Evolutionary conservation across 192 early-diverging fungal species (phyloP), one percentile per base, ranked within the genome.

Genomic region (Umbelopsis sp.): DNA sequence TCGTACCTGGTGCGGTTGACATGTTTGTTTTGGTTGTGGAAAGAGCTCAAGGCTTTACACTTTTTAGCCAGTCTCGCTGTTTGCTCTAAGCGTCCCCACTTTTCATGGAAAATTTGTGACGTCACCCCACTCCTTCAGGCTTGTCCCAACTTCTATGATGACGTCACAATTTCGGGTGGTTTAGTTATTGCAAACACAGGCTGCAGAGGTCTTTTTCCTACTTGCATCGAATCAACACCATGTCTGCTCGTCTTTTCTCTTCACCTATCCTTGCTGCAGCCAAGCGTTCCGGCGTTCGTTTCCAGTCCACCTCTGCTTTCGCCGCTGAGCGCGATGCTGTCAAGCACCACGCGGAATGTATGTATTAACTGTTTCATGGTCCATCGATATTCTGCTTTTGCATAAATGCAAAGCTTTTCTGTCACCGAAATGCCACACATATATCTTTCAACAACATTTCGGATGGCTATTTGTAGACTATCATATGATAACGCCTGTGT

Each of bases 311-410:
- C 34, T 29, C 44, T 29, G 44, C 25, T n/a, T 75, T 72, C 34
- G 10, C 25, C 44, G 73, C 73, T 45, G 73, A 79, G 44, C 73
- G 71, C 36, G 77, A 79, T 38, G 77, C 77, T 52, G 65, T 79
- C 49, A 71, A 72, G 66, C 70, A 71, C 51, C 77, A 79, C 50
- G 77, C 77, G 52, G 77, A 45, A 24, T 50, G 77, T 79, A 72
- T 69, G 65, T 73, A 45, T 36, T 20, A 14, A 7, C 56, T 6
- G 22, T 62, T 54, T 36, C 34, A 29, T 41, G 10, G 2, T 24
- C 21, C 14, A 29, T 29, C 34, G 50, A 36, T 32, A 67, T n/a
- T 20, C 9, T 29, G 41, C 21, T 45, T 2, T 25, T 51, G 20
- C 65, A 43, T 49, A 24, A 71, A 59, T 25, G 50, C 12, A 29